Evolutionary conservation across 1,284 basidiomycete species (phyloP).

Genomic region (Meripilus lineatus): DNA sequence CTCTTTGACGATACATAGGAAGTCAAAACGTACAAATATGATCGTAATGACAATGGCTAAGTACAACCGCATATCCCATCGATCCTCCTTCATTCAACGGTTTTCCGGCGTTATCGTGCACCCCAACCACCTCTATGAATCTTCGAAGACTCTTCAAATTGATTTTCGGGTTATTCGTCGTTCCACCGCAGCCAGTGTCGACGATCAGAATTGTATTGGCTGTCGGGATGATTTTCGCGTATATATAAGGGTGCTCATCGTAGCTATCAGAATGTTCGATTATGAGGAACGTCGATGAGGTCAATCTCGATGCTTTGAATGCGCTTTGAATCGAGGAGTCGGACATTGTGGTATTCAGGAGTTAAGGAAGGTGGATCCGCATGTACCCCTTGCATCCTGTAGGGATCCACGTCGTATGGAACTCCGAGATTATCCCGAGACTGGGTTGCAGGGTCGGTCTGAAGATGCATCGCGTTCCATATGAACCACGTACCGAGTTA

Average conservation of each 20-base stretch:
- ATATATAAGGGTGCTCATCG: conserved; percentile 50
- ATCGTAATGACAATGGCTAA: conserved; percentile 54
- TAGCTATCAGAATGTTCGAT: conserved; percentile 48
- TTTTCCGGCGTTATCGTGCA: conserved; percentile 37
- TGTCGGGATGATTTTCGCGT: conserved; percentile 38
- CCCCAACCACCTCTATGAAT: conserved; percentile 42
- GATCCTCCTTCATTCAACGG: conserved; percentile 39
- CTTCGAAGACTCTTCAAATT: conserved; percentile 39
- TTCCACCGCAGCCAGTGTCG: conserved; percentile 52
- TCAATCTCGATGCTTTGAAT: conserved; percentile 40
- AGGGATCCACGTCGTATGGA: too few species aligned
- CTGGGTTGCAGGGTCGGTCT: too few species aligned
- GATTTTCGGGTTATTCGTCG: conserved; percentile 33
- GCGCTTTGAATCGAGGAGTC: too few species aligned
- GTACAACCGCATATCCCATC: conserved; percentile 42
- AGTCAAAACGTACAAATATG: conserved; percentile 42
- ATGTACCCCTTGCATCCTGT: too few species aligned
- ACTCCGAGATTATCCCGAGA: too few species aligned
- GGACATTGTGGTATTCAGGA: too few species aligned
- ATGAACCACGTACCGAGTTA: too few species aligned
- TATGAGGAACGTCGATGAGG: conserved; percentile 41
- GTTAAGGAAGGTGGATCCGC: too few species aligned
- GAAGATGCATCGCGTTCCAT: too few species aligned
- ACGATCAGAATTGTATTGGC: conserved; percentile 41
- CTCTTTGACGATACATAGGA: not conserved